These are phyloP conservation scores for Rhinocladiella similis DNA, from an alignment of 2,329 filamentous ascomycete species.

Conservation along the genomic window DNA sequence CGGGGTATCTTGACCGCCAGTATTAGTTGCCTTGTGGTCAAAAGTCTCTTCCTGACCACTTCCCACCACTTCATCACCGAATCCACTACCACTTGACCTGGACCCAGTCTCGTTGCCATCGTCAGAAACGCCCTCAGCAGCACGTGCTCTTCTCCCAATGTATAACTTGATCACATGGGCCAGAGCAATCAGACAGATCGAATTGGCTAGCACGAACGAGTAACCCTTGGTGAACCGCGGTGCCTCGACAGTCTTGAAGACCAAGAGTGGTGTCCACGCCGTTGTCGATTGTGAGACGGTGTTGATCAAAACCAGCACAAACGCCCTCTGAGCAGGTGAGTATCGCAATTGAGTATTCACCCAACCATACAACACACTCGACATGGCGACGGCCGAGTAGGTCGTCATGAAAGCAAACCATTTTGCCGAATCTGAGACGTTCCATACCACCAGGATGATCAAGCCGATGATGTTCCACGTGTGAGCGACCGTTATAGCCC, in stretches of 20 bases:
- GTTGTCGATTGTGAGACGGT: conserved; percentile 56
- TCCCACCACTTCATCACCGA: too few species aligned
- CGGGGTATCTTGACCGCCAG: too few species aligned
- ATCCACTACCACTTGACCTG: too few species aligned
- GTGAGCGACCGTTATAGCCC: conserved; percentile 48
- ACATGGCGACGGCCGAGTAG: conserved; percentile 14
- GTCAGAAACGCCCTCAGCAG: too few species aligned
- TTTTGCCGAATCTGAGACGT: conserved; percentile 30
- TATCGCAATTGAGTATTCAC: conserved; percentile 53
- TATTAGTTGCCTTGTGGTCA: too few species aligned
- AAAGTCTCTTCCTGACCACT: too few species aligned
- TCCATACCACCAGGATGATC: conserved; percentile 32
- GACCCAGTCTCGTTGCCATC: too few species aligned
- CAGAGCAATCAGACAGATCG: conserved; percentile 38
- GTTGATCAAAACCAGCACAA: conserved; percentile 55
- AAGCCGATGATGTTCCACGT: conserved; percentile 35
- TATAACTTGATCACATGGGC: conserved; percentile 31
- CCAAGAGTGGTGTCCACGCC: conserved; percentile 56
- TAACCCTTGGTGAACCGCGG: conserved; percentile 47
- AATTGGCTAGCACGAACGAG: conserved; percentile 42
- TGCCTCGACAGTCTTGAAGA: conserved; percentile 50
- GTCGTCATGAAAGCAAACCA: conserved; percentile 19
- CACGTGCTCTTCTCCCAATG: not conserved
- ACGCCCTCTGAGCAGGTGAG: conserved; percentile 49
- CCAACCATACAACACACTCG: conserved; percentile 19